A percentile compares a stretch with the other conserved stretches of the same genome.
phyloP scores from a whole-genome alignment of 805 yeast genomes.

The Maudiozyma barnettii region DNA sequence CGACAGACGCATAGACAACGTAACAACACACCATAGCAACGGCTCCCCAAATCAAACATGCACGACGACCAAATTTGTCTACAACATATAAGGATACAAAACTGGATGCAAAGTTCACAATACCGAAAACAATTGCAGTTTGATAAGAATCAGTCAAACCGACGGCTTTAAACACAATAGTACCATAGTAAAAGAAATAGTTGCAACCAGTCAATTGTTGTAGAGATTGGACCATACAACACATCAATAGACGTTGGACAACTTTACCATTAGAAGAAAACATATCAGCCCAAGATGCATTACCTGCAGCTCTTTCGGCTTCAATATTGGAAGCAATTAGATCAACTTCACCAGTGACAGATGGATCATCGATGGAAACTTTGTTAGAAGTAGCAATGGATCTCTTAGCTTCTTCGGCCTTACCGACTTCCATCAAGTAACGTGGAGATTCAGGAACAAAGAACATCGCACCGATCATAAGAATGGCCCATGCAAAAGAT shows the following conservation, averaged over 20 bases:
- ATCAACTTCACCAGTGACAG: slow-evolving; percentile 41
- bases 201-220: slow-evolving; percentile 57
- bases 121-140: slow-evolving; percentile 46
- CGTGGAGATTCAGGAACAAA: slow-evolving; percentile 70
- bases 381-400: slow-evolving; percentile 47
- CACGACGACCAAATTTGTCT: slow-evolving; percentile 43
- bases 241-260: slow-evolving; percentile 34
- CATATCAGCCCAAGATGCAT: slow-evolving; percentile 32
- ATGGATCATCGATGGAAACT: slow-evolving; percentile 36
- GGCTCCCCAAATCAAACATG: slow-evolving; percentile 37
- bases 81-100: slow-evolving; percentile 38
- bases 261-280: slow-evolving; percentile 64
- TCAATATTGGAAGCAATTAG: slow-evolving; percentile 46
- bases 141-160: slow-evolving; percentile 46
- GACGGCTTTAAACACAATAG: slow-evolving; percentile 48
- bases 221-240: slow-evolving; percentile 44
- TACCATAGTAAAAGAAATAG: slow-evolving; percentile 55
- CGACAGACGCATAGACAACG: slow-evolving; percentile 32
- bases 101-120: slow-evolving; percentile 47
- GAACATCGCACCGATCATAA: slow-evolving; percentile 30
- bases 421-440: slow-evolving; percentile 45
- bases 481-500: slow-evolving; percentile 37
- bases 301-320: slow-evolving; percentile 48
- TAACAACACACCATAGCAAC: slow-evolving; percentile 36
- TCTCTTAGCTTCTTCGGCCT: slow-evolving; percentile 42